These are phyloP conservation scores for Cronartium quercuum DNA, from an alignment of 1,284 basidiomycete species.

Conservation along the genomic window DNA sequence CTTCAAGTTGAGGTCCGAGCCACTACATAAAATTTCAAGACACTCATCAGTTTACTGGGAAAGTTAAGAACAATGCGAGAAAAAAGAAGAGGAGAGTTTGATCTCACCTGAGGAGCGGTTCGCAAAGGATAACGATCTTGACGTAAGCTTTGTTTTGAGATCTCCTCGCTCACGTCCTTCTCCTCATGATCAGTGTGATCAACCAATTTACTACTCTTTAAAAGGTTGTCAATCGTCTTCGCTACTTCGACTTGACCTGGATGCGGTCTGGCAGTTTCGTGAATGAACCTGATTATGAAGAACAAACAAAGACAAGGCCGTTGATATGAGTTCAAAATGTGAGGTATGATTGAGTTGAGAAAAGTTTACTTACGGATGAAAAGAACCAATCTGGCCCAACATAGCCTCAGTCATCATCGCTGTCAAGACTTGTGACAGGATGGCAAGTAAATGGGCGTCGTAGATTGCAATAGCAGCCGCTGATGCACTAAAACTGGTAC, in stretches of 20 bases:
- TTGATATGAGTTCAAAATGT: not conserved
- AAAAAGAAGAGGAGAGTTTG: not conserved
- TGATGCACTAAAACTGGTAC: constrained; percentile 68
- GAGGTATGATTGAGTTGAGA: not conserved
- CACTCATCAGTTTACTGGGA: too few species aligned
- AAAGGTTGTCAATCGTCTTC: constrained; percentile 61
- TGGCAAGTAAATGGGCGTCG: constrained; percentile 65
- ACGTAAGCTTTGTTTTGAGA: constrained; percentile 57
- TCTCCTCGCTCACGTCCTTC: constrained; percentile 61
- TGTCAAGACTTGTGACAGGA: constrained; percentile 69
- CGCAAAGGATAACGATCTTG: constrained; percentile 75
- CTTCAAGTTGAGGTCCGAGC: constrained; percentile 77
- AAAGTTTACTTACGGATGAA: constrained; percentile 54
- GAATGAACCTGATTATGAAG: constrained; percentile 58
- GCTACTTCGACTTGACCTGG: constrained; percentile 75
- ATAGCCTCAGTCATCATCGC: constrained; percentile 81
- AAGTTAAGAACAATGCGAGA: not conserved
- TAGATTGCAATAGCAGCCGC: constrained; percentile 56
- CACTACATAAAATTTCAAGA: constrained; percentile 54
- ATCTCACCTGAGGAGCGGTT: constrained; percentile 60
- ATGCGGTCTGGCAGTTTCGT: constrained; percentile 69
- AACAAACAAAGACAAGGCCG: not conserved
- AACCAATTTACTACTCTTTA: constrained; percentile 67
- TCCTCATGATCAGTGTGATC: constrained; percentile 59
- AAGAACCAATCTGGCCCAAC: constrained; percentile 63